Evolutionary conservation across 2,329 filamentous ascomycete species (phyloP), one percentile per base, ranked within the genome.

Genomic region (Lachnellula occidentalis): DNA sequence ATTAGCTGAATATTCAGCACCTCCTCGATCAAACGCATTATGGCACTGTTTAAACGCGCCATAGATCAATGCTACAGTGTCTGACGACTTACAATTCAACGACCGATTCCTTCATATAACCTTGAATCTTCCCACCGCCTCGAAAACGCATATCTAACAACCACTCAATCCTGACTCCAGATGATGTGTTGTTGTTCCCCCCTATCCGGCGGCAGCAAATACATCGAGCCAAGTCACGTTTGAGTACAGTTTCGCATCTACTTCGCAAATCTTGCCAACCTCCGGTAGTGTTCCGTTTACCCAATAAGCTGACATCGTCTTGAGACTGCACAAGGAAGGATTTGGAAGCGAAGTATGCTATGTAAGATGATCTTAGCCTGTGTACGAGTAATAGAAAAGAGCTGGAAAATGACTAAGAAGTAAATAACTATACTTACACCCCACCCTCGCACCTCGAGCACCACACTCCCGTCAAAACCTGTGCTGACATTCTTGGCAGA

Each of bases 401-500:
- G n/a, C n/a, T n/a, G n/a, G n/a, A 24, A 24, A 24, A 5, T 39
- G 17, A 31, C 17, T 9, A 24, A 22, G n/a, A 41, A 24, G 24
- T n/a, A 45, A 45, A 19, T 15, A 37, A n/a, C n/a, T n/a, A n/a
- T 22, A 54, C 50, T 27, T 39, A 54, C 55, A 34, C 55, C 55
- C 31, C 43, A 57, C n/a, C 56, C 56, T 22, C 53, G 21, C 5
- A 45, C 19, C 41, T 55, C 34, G 21, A 51, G 24, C n/a, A 58
- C 50, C 27, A 53, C 56, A 45, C 56, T 58, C 2, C 42, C 56
- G 15, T 50, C 34, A 39, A 58, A 51, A 2, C 53, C 54, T 31
- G 53, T 41, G 27, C 56, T 58, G 24, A 54, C 43, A 34, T 58
- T 58, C n/a, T 46, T 34, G 8, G 56, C 56, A 5, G 53, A 50